Evolutionary conservation across 2,329 filamentous ascomycete species (phyloP), one percentile per base, ranked within the genome.

Genomic region (Emmonsia crescens): DNA sequence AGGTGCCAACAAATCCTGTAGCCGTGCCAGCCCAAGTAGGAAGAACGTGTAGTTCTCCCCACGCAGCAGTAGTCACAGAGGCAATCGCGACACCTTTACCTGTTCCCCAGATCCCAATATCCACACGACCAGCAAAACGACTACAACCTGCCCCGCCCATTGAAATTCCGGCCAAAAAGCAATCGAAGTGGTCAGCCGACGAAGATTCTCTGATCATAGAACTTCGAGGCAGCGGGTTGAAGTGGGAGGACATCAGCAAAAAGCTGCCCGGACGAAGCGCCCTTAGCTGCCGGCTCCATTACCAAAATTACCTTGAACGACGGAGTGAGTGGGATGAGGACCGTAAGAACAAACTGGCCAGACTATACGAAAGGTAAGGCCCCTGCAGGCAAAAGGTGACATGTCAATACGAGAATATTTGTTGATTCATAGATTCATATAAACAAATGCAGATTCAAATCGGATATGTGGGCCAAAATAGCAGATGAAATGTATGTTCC

Each of bases 231-330:
- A 87, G 87, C 68, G 89, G 90, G 8, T 96, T 96, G 90, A 97
- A 96, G 73, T 97, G 93, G 93, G 93, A 96, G 72, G 93, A 97
- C 75, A 96, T 97, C 69, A 94, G 91, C 64, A 95, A 93, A 78
- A 85, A 88, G 59, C 79, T 97, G 56, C 91, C 91, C 1, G 93
- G 93, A 64, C 85, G 93, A 68, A 96, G 91, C 75, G 88, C 91
- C 62, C 96, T 96, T 70, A 96, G 91, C 69, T 97, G 93, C 75
- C 87, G 93, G 51, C 81, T 97, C 57, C 91, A 96, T 71, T 97
- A 96, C 74, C 93, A 97, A 71, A 99, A 99, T 74, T 97, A 97
- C 73, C 84, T 96, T 60, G 94, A 99, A 75, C 84, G 91, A 70
- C 83, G 91, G 62, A 91, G 89, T 69, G 91, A 96, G 73, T 97